Evolutionary conservation across 2,329 filamentous ascomycete genomes (phyloP), one percentile per base, ranked within the genome.

Genomic region (Aspergillus carbonarius): DNA sequence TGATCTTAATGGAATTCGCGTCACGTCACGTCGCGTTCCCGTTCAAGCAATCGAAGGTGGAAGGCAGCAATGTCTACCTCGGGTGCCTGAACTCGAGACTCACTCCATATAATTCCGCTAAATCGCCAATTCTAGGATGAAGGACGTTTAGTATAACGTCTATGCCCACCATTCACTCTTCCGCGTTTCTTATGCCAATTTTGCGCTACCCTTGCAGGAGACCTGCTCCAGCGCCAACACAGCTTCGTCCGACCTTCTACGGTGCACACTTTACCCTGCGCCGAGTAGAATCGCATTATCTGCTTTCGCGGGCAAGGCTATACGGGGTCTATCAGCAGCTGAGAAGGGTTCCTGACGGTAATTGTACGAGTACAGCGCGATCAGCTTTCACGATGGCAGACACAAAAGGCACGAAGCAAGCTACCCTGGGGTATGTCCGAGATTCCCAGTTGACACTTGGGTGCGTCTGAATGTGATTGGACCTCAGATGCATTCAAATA

Each of bases 391-490:
- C 44, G 55, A 67, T 67, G 65, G 53, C 63, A 12, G 63, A 63
- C 15, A 50, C 60, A 10, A 66, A 65, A 52, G 58, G 63, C 46
- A 68, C 66, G 51, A 92, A 91, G 74, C 92, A 96, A 79, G 87
- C 90, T 69, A 96, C 90, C 61, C 79, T 96, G 75, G 91, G 91
- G 92, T 96, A 95, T 79, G 92, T 93, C 63, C 88, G 85, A 77
- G 79, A 87, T 69, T 82, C 83, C 64, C 90, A 93, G 81, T 85
- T 83, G 72, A 91, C 88, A 67, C 79, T 93, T 75, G 85, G 88
- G 90, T 92, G 85, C 76, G 80, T 75, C 60, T 52, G 50, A 55
- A 49, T 54, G 51, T 48, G 39, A 39, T 10, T 35, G 25, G 37
- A 23, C 10, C 37, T 27, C 39, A 30, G 34, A 25, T 51, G 35